Evolutionary conservation across 1,284 basidiomycete genomes (phyloP).

Genomic region (Schizopora paradoxa): DNA sequence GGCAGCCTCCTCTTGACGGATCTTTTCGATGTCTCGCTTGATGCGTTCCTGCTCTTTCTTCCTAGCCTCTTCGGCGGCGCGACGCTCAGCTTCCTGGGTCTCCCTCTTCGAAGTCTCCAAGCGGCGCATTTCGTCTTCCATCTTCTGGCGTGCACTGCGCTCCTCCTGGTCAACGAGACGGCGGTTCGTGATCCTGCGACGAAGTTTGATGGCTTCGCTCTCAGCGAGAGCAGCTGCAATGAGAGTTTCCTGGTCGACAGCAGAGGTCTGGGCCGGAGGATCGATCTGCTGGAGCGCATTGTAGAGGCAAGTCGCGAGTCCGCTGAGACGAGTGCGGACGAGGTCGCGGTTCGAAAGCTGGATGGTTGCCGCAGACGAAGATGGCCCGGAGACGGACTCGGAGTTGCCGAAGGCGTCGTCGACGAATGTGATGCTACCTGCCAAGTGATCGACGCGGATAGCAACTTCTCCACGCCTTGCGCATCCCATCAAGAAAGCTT

Average conservation of each 20-base stretch:
- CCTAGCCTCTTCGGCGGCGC: conserved; percentile 64
- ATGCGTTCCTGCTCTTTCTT: conserved; percentile 77
- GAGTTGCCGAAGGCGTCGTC: conserved; percentile 59
- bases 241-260: conserved; percentile 43
- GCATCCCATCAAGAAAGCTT: conserved; percentile 91
- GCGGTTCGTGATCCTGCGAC: conserved; percentile 80
- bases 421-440: conserved; percentile 81
- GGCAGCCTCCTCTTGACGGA: conserved; percentile 81
- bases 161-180: conserved; percentile 87
- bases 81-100: conserved; percentile 69
- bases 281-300: conserved; percentile 57
- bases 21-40: conserved; percentile 77
- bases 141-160: conserved; percentile 81
- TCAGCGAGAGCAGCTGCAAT: conserved; percentile 61
- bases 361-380: conserved; percentile 27
- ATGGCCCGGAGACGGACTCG: conserved; percentile 18
- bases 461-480: conserved; percentile 85
- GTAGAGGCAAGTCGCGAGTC: conserved; percentile 71
- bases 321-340: conserved; percentile 71
- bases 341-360: conserved; percentile 70
- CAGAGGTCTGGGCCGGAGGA: conserved; percentile 31
- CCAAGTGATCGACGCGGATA: conserved; percentile 88
- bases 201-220: conserved; percentile 70
- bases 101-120: conserved; percentile 68
- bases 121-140: conserved; percentile 80